A percentile compares a stretch with the other conserved stretches of the same genome.
Conservation (phyloP, 2,329 filamentous ascomycete species). For the Colletotrichum kahawae region DNA sequence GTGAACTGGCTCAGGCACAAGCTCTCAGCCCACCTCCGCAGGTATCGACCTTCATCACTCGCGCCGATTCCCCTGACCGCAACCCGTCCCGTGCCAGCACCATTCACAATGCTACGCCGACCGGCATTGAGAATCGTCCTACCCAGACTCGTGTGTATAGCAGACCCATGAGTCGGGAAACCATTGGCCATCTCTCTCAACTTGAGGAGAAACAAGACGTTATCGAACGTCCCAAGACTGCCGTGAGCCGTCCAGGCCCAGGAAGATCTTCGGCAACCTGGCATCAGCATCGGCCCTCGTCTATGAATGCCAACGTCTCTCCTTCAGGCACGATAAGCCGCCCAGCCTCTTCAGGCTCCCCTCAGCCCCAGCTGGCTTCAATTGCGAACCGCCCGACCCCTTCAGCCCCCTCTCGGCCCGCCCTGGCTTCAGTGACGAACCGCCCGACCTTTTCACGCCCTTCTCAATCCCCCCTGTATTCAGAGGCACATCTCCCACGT, state of each 20-base stretch:
- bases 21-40: background rate
- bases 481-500: background rate
- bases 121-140: background rate
- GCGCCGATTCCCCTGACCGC: background rate
- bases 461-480: accelerated
- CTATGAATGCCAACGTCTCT: too few species aligned
- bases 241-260: background rate
- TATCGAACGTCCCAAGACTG: background rate
- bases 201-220: background rate
- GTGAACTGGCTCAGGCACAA: background rate
- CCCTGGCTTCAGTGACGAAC: too few species aligned
- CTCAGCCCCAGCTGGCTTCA: background rate
- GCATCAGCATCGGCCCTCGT: background rate
- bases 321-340: background rate
- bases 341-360: background rate
- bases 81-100: background rate
- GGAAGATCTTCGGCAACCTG: background rate
- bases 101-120: background rate
- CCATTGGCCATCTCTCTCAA: background rate
- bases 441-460: background rate
- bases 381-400: background rate
- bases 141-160: background rate
- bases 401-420: too few species aligned
- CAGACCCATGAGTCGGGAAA: background rate
- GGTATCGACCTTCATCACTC: background rate